Evolutionary conservation across 495 filamentous ascomycete genomes (phyloP), one percentile per base, ranked within the genome.

Genomic region (Xylaria palmicola): DNA sequence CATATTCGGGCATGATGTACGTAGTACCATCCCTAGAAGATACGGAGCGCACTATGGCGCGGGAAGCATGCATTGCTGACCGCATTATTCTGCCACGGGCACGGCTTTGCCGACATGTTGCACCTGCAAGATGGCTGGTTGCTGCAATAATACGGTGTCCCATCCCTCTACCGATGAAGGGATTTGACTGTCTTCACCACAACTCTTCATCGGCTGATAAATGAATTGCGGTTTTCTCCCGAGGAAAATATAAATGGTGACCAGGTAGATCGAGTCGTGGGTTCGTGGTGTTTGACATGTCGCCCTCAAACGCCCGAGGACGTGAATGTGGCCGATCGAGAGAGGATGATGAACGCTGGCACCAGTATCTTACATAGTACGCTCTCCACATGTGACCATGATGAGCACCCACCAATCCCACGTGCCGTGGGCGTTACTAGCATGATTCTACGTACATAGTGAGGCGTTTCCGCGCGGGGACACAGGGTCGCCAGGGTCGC

Each of bases 1-100:
- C 30, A 52, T 36, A 52, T 12, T 26, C 10, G 9, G 20, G 50
- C 50, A 39, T 26, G 32, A 53, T 17, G n/a, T n/a, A n/a, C n/a
- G n/a, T n/a, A n/a, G n/a, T 37, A 37, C 50, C 50, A 29, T 24
- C 50, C 53, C 44, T 43, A 27, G 12, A 22, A 56, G 53, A 44
- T 24, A 44, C 44, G 43, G 26, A 26, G 15, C 32, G 39, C 27
- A 44, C 27, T 3, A 32, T 10, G 20, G 34, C 44, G 27, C 37
- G 20, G 53, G 39, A 36, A n/a, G 52, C 39, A 8, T 55, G 39
- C 53, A 43, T 56, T n/a, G 52, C 37, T 55, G 52, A 30, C 52
- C 37, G 52, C 52, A 40, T 55, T 55, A 15, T 43, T 30, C 39
- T 8, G 22, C 12, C 17, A 44, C 17, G 41, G 41, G 22, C n/a